Conservation (phyloP, 2,329 filamentous ascomycete species). For the Cadophora sp. region DNA sequence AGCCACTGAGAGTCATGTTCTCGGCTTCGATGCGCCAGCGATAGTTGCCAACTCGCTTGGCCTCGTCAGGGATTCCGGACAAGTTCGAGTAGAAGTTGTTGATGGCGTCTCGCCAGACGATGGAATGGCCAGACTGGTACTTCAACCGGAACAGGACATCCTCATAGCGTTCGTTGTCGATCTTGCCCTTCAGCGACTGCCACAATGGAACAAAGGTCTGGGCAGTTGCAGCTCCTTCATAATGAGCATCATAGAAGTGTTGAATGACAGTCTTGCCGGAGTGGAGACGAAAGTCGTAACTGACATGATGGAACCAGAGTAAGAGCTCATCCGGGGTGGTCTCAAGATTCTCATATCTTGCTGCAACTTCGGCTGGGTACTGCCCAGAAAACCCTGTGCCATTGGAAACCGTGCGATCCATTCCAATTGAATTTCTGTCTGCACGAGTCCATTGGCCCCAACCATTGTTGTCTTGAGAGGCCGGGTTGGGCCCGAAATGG, state of each 20-base stretch:
- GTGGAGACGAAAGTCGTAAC: slow-evolving; percentile 67
- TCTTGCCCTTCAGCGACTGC: slow-evolving; percentile 58
- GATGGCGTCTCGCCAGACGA: slow-evolving; percentile 75
- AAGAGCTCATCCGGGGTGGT: slow-evolving; percentile 72
- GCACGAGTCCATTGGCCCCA: slow-evolving; percentile 79
- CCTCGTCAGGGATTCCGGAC: slow-evolving; percentile 64
- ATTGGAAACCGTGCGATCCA: slow-evolving; percentile 73
- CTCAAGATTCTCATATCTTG: slow-evolving; percentile 62
- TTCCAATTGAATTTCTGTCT: slow-evolving; percentile 64
- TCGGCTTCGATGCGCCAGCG: slow-evolving; percentile 74
- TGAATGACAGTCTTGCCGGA: slow-evolving; percentile 72
- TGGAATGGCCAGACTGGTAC: slow-evolving; percentile 72
- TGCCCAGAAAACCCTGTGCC: slow-evolving; percentile 71
- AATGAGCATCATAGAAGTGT: slow-evolving; percentile 70
- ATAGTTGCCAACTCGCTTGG: slow-evolving; percentile 63
- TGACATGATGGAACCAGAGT: slow-evolving; percentile 78
- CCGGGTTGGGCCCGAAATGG: slow-evolving; percentile 73
- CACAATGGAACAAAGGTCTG: slow-evolving; percentile 63
- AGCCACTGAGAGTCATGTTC: slow-evolving; percentile 65
- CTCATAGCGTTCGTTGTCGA: slow-evolving; percentile 66
- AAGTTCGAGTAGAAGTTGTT: slow-evolving; percentile 67
- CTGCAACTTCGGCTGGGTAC: slow-evolving; percentile 66
- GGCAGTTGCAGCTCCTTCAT: slow-evolving; percentile 63
- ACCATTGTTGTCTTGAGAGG: slow-evolving; percentile 68
- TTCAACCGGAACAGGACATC: slow-evolving; percentile 63